A percentile compares a stretch with the other conserved stretches of the same genome.
Evolutionary conservation across 2,329 filamentous ascomycete genomes (phyloP).

Genomic region (Sporothrix inflata): DNA sequence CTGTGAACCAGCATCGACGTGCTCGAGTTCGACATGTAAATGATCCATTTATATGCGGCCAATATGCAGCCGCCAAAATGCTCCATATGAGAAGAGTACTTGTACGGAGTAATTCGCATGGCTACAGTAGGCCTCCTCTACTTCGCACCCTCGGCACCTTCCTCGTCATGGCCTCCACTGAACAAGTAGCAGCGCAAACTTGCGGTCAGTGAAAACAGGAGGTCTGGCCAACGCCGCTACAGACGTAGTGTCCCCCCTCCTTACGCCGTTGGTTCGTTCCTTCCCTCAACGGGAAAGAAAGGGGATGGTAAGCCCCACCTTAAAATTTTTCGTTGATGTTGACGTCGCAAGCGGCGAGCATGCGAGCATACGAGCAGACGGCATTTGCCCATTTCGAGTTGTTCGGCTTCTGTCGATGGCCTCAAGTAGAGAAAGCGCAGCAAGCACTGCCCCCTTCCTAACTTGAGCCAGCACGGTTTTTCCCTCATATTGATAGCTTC

Average conservation of each 20-base stretch:
- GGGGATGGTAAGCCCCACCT: constrained; percentile 22
- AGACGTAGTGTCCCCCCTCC: constrained; percentile 4
- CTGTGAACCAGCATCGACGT: background rate
- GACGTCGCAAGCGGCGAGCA: background rate
- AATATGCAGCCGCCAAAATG: background rate
- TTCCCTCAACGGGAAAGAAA: constrained; percentile 7
- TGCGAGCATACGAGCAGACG: background rate
- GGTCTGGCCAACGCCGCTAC: background rate
- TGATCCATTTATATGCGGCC: background rate
- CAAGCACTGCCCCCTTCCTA: background rate
- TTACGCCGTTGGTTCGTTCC: constrained; percentile 10
- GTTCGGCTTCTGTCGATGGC: background rate
- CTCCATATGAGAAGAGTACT: background rate
- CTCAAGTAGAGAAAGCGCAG: background rate
- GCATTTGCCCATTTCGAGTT: background rate
- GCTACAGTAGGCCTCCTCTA: background rate
- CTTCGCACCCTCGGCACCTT: background rate
- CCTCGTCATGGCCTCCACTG: background rate
- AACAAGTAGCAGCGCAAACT: constrained; percentile 5
- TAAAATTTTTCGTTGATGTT: constrained; percentile 27
- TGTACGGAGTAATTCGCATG: background rate
- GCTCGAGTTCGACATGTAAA: background rate
- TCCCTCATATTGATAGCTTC: background rate
- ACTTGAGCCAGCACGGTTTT: background rate
- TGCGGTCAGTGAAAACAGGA: constrained; percentile 21